Evolutionary conservation across 805 yeast genomes (phyloP), one percentile per base, ranked within the genome.

Genomic region (Pichia membranifaciens): DNA sequence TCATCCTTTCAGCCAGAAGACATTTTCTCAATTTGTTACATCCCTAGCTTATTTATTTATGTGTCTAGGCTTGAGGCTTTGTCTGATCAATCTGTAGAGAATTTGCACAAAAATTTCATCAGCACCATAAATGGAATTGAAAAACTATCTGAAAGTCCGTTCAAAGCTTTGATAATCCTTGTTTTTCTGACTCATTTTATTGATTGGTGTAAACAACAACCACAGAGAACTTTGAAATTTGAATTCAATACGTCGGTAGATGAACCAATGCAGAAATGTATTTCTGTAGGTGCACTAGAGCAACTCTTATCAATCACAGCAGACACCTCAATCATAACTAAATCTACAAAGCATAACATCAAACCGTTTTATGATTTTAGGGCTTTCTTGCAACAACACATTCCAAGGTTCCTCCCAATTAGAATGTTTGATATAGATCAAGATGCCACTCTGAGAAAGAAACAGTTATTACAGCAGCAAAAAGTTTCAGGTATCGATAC

Each of bases 221-320:
- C 68, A 2, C 44, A 59, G 5, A 69, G 84, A 50, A 69, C 72
- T 0, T 54, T 61, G 18, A 65, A 69, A 28, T 75, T 71, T 51
- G 82, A 81, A 51, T 83, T 82, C 54, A 34, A 55, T 1, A 13
- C 47, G 2, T 47, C 50, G 29, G 77, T 84, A 23, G 76, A 82
- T 51, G 70, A 70, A 28, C 86, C 87, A 48, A 74, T 84, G 68
- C 76, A 76, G 33, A 62, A 66, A 42, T 73, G 78, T 16, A 79
- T 84, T 8, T 77, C 78, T 42, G 67, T 75, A 28, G 93, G 91
- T 35, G 87, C 87, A 0, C 65, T 84, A 53, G 93, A 86, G 58
- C 84, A 80, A 56, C 61, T 86, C 20, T 66, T 86, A 55, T 73
- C 79, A 18, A 67, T 77, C 37, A 62, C 83, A 2, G 82, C 88